A percentile compares a stretch with the other conserved stretches of the same genome.
Conservation (phyloP, 176 grass and related monocot genomes). For the Oryza longistaminata region DNA sequence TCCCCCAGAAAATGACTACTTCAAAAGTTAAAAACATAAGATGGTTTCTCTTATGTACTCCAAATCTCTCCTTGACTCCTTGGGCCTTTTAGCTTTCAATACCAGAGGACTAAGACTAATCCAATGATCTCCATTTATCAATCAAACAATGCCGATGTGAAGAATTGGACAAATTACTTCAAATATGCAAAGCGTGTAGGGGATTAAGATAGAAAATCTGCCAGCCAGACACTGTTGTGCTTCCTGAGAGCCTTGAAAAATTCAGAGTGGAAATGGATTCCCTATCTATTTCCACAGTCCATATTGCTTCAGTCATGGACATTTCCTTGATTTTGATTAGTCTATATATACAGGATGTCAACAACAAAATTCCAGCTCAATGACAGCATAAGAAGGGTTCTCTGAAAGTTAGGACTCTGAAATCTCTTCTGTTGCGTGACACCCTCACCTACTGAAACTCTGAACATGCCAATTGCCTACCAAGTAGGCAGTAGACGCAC, state of each 20-base stretch:
- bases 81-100: not conserved
- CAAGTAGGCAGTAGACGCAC: not conserved
- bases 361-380: not conserved
- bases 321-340: slow-evolving; percentile 13
- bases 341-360: not conserved
- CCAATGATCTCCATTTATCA: not conserved
- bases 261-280: not conserved
- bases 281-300: not conserved
- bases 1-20: not conserved
- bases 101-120: not conserved
- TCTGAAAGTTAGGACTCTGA: not conserved
- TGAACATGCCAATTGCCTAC: slow-evolving; percentile 3
- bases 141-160: not conserved
- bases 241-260: not conserved
- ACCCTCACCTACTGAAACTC: not conserved
- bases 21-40: not conserved
- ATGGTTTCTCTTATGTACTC: not conserved
- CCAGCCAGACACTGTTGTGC: not conserved
- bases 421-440: slow-evolving; percentile 23
- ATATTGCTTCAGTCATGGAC: not conserved
- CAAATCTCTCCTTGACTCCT: too few relatives aligned
- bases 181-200: not conserved
- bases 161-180: not conserved
- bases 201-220: not conserved
- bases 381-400: not conserved